Percentiles rank a stretch among this genome's conserved stretches.
These are phyloP conservation scores for Perilla frutescens DNA, from an alignment of 257 asterid genomes.

Conservation along the genomic window DNA sequence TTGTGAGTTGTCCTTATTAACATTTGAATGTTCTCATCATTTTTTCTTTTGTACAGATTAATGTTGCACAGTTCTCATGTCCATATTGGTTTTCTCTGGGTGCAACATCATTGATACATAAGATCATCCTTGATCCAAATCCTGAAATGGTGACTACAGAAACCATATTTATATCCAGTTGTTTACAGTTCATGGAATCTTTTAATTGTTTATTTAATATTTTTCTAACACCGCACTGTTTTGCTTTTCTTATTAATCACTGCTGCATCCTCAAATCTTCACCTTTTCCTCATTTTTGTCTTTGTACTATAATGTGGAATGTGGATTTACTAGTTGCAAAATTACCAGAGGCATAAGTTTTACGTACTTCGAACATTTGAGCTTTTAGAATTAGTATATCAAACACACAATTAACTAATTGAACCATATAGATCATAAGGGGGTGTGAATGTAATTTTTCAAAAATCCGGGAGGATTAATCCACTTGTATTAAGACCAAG, in stretches of 20 bases:
- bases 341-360: slow-evolving; percentile 18
- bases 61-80: slow-evolving; percentile 80
- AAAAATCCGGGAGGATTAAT: background rate
- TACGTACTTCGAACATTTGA: background rate
- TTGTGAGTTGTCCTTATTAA: slow-evolving; percentile 19
- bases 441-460: background rate
- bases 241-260: background rate
- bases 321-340: slow-evolving; percentile 1
- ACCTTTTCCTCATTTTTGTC: background rate
- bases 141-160: slow-evolving; percentile 74
- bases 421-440: slow-evolving; percentile 1
- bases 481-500: slow-evolving; percentile 11
- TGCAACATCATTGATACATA: slow-evolving; percentile 66
- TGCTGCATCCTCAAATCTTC: slow-evolving; percentile 11
- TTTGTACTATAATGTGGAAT: slow-evolving; percentile 22
- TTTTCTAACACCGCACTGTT: slow-evolving; percentile 8
- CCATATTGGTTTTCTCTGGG: slow-evolving; percentile 91
- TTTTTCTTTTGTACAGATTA: slow-evolving; percentile 59
- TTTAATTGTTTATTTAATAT: slow-evolving; percentile 12
- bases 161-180: background rate
- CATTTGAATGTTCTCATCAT: slow-evolving; percentile 32
- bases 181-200: slow-evolving; percentile 26
- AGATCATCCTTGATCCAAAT: slow-evolving; percentile 83
- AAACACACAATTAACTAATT: background rate
- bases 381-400: slow-evolving; percentile 15